Evolutionary conservation across 768 basidiomycete genomes (phyloP).

Genomic region (Boletus subparvulus): DNA sequence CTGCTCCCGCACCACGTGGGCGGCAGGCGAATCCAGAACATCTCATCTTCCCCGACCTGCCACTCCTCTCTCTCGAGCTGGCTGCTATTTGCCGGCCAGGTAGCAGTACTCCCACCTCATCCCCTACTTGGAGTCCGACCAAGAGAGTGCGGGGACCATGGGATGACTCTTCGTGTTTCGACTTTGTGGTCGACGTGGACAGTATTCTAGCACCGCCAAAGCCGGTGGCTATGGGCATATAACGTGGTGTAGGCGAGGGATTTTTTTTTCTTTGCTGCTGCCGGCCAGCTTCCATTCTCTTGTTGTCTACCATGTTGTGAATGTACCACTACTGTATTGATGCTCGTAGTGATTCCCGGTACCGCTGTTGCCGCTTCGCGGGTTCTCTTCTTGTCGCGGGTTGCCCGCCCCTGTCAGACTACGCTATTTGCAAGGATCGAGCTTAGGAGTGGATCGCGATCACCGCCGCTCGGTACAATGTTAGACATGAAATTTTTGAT

Average conservation of each 20-base stretch:
- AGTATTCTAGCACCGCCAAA: conserved; percentile 45
- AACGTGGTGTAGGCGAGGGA: not conserved
- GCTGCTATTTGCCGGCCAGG: conserved; percentile 18
- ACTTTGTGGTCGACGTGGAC: conserved; percentile 45
- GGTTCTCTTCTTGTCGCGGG: conserved; percentile 1
- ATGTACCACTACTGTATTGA: conserved; percentile 5
- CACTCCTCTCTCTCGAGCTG: conserved; percentile 23
- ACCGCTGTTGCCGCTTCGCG: not conserved
- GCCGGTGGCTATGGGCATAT: conserved; percentile 39
- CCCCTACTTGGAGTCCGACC: conserved; percentile 17
- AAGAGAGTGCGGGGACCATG: conserved; percentile 50
- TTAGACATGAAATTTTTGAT: conserved; percentile 7
- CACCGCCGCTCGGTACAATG: not conserved
- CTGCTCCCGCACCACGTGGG: conserved; percentile 19
- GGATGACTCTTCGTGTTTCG: conserved; percentile 53
- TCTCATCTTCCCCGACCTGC: conserved; percentile 21
- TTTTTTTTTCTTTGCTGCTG: not conserved
- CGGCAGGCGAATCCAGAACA: conserved; percentile 6
- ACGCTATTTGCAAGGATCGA: conserved; percentile 9
- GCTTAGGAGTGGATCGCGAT: conserved; percentile 7
- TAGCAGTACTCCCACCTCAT: conserved; percentile 15
- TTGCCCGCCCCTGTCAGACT: not conserved
- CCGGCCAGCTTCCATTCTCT: not conserved
- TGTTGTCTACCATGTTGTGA: not conserved
- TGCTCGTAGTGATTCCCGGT: not conserved